Base-by-base conservation (phyloP, 495 filamentous ascomycete species). In the Neurospora africana region DNA sequence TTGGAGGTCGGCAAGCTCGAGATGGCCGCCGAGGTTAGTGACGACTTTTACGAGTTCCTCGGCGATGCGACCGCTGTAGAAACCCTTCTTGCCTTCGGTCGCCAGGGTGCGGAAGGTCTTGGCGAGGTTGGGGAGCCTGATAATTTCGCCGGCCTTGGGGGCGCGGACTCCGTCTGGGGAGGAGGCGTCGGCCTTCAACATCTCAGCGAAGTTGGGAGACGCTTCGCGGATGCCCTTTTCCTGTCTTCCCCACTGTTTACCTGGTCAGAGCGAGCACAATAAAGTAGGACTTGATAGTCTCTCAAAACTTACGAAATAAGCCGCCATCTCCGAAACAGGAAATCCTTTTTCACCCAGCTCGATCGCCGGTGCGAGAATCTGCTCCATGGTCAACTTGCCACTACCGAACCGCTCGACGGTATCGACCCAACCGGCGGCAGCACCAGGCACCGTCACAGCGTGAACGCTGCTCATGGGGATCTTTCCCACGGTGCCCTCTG, bases 401-500 rank as follows among this genome's bases (percentile, higher is more conserved):
- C 93, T 97, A 4, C 95, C 95, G 80, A 98, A 98, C 68, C 87
- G 90, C 81, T 94, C 89, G n/a, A 98, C 86, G 1, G 90, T 90
- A 80, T 99, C 95, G 39, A 92, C 89, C 95, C 96, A 99, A 3
- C 96, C 95, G 8, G 94, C 96, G 13, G 96, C 89, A 8, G 96
- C 93, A 9, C 95, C 95, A 1, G 95, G 95, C 0, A 93, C 91
- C 3, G 93, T 97, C 1, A 92, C 92, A 4, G 92, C 86, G 77
- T 97, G 91, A 21, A 92, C 89, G 78, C 89, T 94, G 38, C 82
- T 78, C 86, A 92, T 88, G 17, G 94, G 93, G 53, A 98, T 94
- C 40, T 82, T 78, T 2, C 90, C 91, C 0, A 68, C 72, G 41
- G 88, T 82, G 35, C 87, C 89, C 19, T 90, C 88, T 9, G 84